phyloP scores from a whole-genome alignment of 495 filamentous ascomycete species.

The Darksidea phi region DNA sequence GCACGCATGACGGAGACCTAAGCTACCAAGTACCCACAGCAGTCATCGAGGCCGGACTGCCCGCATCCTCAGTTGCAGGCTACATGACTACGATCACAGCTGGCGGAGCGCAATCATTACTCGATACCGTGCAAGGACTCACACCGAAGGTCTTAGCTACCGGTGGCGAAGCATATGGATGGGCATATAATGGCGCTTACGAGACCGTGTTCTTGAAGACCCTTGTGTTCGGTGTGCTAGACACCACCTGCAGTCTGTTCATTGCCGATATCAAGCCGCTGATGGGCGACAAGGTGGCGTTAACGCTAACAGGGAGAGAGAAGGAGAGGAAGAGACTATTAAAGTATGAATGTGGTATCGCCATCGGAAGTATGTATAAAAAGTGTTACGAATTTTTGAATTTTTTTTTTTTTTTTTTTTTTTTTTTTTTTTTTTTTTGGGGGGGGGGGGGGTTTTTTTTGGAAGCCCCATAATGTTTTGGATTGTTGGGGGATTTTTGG shows the following conservation, averaged over 20 bases:
- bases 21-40: constrained; percentile 19
- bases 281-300: constrained; percentile 21
- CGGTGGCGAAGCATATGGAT: constrained; percentile 29
- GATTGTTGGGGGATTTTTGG: no score
- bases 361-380: no score
- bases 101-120: constrained; percentile 12
- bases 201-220: constrained; percentile 32
- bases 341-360: neutral
- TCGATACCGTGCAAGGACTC: constrained; percentile 28
- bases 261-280: constrained; percentile 32
- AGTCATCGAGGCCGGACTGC: constrained; percentile 25
- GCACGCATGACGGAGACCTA: constrained; percentile 15
- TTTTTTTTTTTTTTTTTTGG: no score
- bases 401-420: no score
- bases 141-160: constrained; percentile 23
- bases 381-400: no score
- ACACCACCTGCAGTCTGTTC: constrained; percentile 29
- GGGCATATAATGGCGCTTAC: constrained; percentile 37
- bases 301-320: constrained; percentile 22
- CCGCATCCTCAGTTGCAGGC: constrained; percentile 18
- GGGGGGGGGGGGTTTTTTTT: no score
- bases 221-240: constrained; percentile 35
- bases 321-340: constrained; percentile 7
- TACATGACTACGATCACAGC: constrained; percentile 28
- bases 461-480: no score